Conservation (phyloP, 441 rosid species). For the Pelargonium fulgidum region DNA sequence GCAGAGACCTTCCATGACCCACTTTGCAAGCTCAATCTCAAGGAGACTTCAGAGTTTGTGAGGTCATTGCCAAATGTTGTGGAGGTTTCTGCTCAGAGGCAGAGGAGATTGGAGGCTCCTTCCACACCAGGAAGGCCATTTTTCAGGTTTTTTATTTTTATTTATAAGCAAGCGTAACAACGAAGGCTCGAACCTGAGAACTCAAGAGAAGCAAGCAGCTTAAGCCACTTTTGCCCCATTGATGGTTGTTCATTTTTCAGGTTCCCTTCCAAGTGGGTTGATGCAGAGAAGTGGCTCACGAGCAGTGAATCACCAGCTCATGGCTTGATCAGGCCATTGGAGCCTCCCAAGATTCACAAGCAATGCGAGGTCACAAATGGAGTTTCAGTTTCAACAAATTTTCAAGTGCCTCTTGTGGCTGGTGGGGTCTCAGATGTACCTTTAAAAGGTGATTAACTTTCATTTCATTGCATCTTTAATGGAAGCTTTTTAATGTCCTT, state of each 20-base stretch:
- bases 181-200: too few species aligned
- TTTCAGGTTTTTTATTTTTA: conserved; percentile 47
- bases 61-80: conserved; percentile 46
- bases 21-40: conserved; percentile 61
- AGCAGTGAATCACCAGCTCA: conserved; percentile 58
- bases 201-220: too few species aligned
- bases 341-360: conserved; percentile 29
- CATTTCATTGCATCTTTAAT: conserved; percentile 14
- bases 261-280: conserved; percentile 91
- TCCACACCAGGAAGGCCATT: conserved; percentile 77
- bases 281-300: conserved; percentile 87
- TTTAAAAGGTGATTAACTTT: conserved; percentile 50
- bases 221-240: too few species aligned
- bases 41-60: conserved; percentile 71
- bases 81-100: conserved; percentile 35
- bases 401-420: conserved; percentile 14
- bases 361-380: conserved; percentile 33
- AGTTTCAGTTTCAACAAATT: conserved; percentile 30
- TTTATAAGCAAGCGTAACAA: too few species aligned
- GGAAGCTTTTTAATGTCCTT: conserved; percentile 10
- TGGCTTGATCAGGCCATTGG: background rate
- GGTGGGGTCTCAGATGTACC: conserved; percentile 40
- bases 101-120: conserved; percentile 57
- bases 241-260: too few species aligned
- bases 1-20: conserved; percentile 51